Conservation (phyloP, 2,329 filamentous ascomycete species). For the Teratosphaeria viscida region DNA sequence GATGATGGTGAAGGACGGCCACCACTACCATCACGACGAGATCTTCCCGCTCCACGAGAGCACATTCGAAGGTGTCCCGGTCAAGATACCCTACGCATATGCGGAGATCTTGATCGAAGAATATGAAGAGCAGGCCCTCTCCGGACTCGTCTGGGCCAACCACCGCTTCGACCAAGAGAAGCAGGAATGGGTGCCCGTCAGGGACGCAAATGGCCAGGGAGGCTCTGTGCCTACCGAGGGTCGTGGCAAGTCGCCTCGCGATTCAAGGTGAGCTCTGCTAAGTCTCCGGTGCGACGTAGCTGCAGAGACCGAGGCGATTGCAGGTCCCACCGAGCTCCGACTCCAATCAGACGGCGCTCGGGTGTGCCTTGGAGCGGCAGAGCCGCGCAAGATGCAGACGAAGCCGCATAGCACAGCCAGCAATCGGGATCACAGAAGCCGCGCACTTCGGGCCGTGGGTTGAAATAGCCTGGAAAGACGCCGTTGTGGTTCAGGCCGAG, state of each 20-base stretch:
- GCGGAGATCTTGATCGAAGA: slow-evolving; percentile 43
- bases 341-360: not conserved
- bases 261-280: not conserved
- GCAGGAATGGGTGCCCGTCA: slow-evolving; percentile 21
- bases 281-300: not conserved
- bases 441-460: not conserved
- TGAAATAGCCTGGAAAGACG: not conserved
- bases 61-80: slow-evolving; percentile 43
- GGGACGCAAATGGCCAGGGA: not conserved
- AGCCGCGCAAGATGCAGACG: not conserved
- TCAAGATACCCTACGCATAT: slow-evolving; percentile 48
- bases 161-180: slow-evolving; percentile 30
- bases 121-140: slow-evolving; percentile 42
- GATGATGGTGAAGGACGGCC: slow-evolving; percentile 48
- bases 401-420: not conserved
- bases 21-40: slow-evolving; percentile 42
- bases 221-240: not conserved
- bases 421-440: not conserved
- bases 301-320: not conserved
- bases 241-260: not conserved
- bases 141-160: slow-evolving; percentile 35
- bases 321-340: not conserved
- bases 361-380: not conserved
- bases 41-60: slow-evolving; percentile 49
- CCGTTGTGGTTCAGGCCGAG: not conserved